Conservation (phyloP, 805 yeast genomes). For the Candida maris region DNA sequence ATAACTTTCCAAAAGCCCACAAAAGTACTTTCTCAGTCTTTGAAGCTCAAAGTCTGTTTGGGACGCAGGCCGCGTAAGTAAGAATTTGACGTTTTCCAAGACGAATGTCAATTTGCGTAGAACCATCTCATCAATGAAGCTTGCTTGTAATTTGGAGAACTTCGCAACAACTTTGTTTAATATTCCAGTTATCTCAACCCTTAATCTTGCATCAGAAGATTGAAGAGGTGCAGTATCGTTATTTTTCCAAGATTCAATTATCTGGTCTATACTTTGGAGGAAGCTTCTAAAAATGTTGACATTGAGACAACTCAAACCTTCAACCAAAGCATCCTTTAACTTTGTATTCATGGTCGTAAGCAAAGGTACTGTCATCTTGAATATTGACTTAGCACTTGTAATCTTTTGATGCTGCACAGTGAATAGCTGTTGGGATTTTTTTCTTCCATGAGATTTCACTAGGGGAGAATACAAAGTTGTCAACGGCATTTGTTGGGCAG, state of each 20-base stretch:
- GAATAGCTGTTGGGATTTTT: conserved; percentile 72
- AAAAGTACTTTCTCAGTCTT: conserved; percentile 74
- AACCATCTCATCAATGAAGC: conserved; percentile 66
- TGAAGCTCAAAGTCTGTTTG: conserved; percentile 72
- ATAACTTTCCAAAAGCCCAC: conserved; percentile 76
- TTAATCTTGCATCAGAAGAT: conserved; percentile 29
- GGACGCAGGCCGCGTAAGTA: conserved; percentile 47
- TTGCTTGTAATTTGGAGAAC: conserved; percentile 47
- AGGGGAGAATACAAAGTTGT: conserved; percentile 38
- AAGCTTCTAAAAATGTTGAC: conserved; percentile 83
- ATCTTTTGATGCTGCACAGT: conserved; percentile 87
- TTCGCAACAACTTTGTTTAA: conserved; percentile 64
- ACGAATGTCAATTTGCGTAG: conserved; percentile 59
- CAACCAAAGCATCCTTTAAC: conserved; percentile 81
- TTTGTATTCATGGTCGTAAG: conserved; percentile 64
- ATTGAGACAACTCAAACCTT: conserved; percentile 85
- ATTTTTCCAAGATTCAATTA: conserved; percentile 54
- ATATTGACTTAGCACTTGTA: conserved; percentile 87
- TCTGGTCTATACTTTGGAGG: conserved; percentile 67
- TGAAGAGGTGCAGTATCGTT: conserved; percentile 35
- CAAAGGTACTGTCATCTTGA: conserved; percentile 81
- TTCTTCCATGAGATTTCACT: conserved; percentile 61
- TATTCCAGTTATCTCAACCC: conserved; percentile 78
- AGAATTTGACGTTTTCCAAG: conserved; percentile 56
- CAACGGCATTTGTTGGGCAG: conserved; percentile 8